Base-by-base conservation (phyloP, 2,329 filamentous ascomycete genomes). In the Huntiella savannae region DNA sequence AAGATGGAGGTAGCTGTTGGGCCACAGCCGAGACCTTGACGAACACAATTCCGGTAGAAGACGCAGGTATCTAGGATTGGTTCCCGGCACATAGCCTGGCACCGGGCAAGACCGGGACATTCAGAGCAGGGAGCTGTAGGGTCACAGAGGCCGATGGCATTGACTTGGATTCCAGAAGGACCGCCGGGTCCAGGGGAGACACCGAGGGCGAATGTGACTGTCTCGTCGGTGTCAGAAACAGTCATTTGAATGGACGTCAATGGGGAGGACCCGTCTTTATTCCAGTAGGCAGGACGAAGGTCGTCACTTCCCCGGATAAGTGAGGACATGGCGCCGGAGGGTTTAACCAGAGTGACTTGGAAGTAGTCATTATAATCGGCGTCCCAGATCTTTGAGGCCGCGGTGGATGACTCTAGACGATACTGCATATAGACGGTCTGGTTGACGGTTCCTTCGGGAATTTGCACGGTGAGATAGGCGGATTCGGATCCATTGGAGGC, bases 31-130 rank as follows among this genome's bases (percentile, higher is more conserved):
- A 39, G 40, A 19, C 40, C 41, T 33, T 49, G 48, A 5, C 40
- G 22, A 12, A 33, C 48, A 40, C 48, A 49, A 3, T 43, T 39
- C 33, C 44, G 45, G 40, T 49, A 46, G 19, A 49, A 49, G 5
- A 40, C 22, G 33, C 48, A 49, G 4, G 43, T 49, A 16, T 46
- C 40, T 5, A 19, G 5, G 5, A 35, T 32, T 8, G 44, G 44
- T 6, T 33, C 32, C 12, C 16, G 28, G 35, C 48, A 49, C 2
- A 40, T 33, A 10, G 15, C 19, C 17, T 49, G 43, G 48, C 48
- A 49, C n/a, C 44, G 44, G 5, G 48, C 40, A 22, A 49, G 36
- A 4, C 44, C 43, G 32, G 48, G 48, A 36, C 48, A 49, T 8
- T 43, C 43, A 5, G 36, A 40, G 19, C 43, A 49, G 15, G 19